phyloP scores from a whole-genome alignment of 176 grass and related monocot species.

The Saccharum officinarum region DNA sequence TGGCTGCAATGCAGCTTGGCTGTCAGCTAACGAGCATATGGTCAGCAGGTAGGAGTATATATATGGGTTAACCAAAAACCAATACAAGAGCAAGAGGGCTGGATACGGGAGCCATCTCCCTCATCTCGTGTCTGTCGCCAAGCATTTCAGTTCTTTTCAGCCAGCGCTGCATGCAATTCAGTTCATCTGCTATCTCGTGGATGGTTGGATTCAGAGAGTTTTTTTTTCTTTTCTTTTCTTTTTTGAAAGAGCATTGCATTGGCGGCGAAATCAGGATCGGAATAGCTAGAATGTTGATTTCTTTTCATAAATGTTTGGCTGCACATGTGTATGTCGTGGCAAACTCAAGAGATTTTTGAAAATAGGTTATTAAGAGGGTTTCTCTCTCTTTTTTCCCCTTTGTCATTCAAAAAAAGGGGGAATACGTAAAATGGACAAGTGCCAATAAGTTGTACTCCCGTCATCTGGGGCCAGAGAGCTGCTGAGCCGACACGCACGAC shows the following conservation, averaged over 20 bases:
- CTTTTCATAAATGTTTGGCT: not conserved
- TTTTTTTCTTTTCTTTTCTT: too few species aligned
- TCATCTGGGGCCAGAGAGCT: conserved; percentile 63
- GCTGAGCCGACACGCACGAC: conserved; percentile 65
- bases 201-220: too few species aligned
- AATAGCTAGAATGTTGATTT: not conserved
- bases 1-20: too few species aligned
- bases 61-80: too few species aligned
- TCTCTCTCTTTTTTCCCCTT: not conserved
- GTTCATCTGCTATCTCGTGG: too few species aligned
- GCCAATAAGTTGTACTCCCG: not conserved
- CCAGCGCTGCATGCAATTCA: not conserved
- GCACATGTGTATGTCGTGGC: not conserved
- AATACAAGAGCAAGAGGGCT: too few species aligned
- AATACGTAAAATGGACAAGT: not conserved
- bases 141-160: not conserved
- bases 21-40: too few species aligned
- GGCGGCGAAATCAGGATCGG: not conserved
- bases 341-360: not conserved
- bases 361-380: too few species aligned
- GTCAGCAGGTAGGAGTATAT: too few species aligned
- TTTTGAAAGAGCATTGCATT: not conserved
- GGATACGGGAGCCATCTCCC: too few species aligned
- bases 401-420: too few species aligned
- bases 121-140: not conserved